A percentile compares a stretch with the other conserved stretches of the same genome.
Evolutionary conservation across 2,329 filamentous ascomycete species (phyloP).

Genomic region (Ophiobolus disseminans): DNA sequence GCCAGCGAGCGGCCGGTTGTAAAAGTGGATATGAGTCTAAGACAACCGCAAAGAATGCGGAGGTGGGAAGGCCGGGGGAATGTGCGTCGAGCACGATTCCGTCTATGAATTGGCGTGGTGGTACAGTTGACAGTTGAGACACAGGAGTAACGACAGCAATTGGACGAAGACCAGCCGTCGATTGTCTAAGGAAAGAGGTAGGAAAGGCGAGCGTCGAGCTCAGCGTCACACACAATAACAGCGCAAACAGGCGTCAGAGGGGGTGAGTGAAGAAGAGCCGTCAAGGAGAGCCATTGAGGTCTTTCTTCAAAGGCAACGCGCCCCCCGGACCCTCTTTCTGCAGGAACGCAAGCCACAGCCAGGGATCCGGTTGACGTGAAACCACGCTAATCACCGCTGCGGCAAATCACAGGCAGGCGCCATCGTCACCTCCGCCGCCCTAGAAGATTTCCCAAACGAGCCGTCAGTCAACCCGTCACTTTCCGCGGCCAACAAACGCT

Average conservation of each 20-base stretch:
- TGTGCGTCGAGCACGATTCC: slow-evolving; percentile 45
- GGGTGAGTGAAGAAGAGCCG: slow-evolving; percentile 20
- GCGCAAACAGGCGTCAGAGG: slow-evolving; percentile 14
- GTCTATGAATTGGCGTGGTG: slow-evolving; percentile 16
- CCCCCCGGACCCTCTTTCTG: slow-evolving; percentile 19
- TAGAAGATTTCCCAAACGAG: slow-evolving; percentile 9
- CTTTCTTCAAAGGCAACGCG: slow-evolving; percentile 20
- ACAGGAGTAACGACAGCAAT: slow-evolving; percentile 30
- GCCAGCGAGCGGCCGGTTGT: slow-evolving; percentile 15
- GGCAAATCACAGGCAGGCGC: slow-evolving; percentile 28
- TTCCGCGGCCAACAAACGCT: slow-evolving; percentile 9
- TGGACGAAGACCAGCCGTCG: slow-evolving; percentile 43
- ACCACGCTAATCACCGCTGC: slow-evolving; percentile 22
- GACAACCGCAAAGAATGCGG: slow-evolving; percentile 16
- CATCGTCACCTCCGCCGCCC: slow-evolving; percentile 13
- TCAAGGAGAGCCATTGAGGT: slow-evolving; percentile 12
- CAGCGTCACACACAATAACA: slow-evolving; percentile 22
- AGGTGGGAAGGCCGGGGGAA: slow-evolving; percentile 23
- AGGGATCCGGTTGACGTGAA: slow-evolving; percentile 22
- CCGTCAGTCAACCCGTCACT: slow-evolving; percentile 6
- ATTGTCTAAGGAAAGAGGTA: slow-evolving; percentile 20
- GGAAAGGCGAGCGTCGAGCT: slow-evolving; percentile 33
- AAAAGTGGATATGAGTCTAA: slow-evolving; percentile 11
- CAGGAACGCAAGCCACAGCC: slow-evolving; percentile 30
- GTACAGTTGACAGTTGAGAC: slow-evolving; percentile 21